phyloP scores from a whole-genome alignment of 2,329 filamentous ascomycete genomes.

The Fusarium falciforme region DNA sequence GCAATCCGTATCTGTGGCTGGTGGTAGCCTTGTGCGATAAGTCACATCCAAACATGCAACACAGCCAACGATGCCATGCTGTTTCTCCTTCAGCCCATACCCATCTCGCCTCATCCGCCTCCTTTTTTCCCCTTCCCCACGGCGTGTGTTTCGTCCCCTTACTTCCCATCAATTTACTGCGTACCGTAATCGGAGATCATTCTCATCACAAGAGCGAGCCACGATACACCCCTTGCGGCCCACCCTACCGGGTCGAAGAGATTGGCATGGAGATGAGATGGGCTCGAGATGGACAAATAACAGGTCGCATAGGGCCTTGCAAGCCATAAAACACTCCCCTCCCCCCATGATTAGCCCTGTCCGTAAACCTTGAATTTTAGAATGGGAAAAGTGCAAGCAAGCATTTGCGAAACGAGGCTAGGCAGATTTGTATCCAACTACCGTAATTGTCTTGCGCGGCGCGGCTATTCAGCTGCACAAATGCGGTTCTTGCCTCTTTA shows the following conservation, averaged over 20 bases:
- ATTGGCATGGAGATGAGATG: constrained; percentile 34
- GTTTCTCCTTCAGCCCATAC: background rate
- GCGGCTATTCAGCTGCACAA: constrained; percentile 1
- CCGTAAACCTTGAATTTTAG: constrained; percentile 15
- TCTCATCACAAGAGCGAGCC: background rate
- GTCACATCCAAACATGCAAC: constrained; percentile 11
- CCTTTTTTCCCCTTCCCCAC: background rate
- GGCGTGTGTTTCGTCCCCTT: constrained; percentile 7
- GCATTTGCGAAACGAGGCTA: constrained; percentile 23
- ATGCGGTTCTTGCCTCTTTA: constrained; percentile 2
- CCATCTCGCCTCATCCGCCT: constrained; percentile 17
- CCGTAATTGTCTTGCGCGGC: constrained; percentile 1
- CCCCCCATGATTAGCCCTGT: background rate
- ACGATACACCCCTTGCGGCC: constrained; percentile 7
- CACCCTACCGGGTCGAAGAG: constrained; percentile 19
- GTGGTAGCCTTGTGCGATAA: constrained; percentile 18
- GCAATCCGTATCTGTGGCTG: constrained; percentile 17
- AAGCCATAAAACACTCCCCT: background rate
- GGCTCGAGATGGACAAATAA: constrained; percentile 20
- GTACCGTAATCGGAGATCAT: constrained; percentile 14
- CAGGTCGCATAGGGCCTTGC: constrained; percentile 10
- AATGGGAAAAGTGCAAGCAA: constrained; percentile 2
- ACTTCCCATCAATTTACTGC: constrained; percentile 3
- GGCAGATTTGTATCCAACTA: constrained; percentile 10
- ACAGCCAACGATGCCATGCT: constrained; percentile 2